Evolutionary conservation across 768 basidiomycete species (phyloP).

Genomic region (Phlebiopsis flavidoalba): DNA sequence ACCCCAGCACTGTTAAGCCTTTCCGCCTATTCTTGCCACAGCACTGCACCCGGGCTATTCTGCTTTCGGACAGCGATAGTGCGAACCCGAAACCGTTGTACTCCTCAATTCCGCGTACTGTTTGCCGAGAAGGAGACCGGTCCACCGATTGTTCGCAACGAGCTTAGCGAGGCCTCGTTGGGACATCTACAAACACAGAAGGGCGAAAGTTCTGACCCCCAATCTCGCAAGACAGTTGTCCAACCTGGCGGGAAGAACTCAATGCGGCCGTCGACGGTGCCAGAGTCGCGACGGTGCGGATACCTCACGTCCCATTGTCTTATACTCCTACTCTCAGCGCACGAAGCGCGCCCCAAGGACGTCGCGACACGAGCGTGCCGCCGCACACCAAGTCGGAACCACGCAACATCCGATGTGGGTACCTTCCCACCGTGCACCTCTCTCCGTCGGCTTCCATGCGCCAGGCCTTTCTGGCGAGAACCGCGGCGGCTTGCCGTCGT

Average conservation of each 20-base stretch:
- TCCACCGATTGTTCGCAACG: slow-evolving; percentile 56
- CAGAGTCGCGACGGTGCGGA: slow-evolving; percentile 50
- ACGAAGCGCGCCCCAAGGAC: slow-evolving; percentile 12
- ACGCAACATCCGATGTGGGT: slow-evolving; percentile 18
- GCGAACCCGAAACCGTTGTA: slow-evolving; percentile 48
- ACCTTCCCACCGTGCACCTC: slow-evolving; percentile 13
- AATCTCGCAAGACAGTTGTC: slow-evolving; percentile 59
- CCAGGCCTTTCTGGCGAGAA: slow-evolving; percentile 17
- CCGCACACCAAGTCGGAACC: slow-evolving; percentile 18
- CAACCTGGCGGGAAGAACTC: slow-evolving; percentile 54
- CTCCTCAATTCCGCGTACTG: slow-evolving; percentile 69
- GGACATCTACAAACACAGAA: slow-evolving; percentile 55
- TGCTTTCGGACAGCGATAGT: slow-evolving; percentile 19
- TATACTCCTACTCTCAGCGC: slow-evolving; percentile 1
- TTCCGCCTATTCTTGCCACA: slow-evolving; percentile 9
- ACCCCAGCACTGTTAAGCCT: slow-evolving; percentile 49
- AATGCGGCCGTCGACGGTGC: slow-evolving; percentile 59
- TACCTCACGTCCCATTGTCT: slow-evolving; percentile 25
- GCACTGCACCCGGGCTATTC: slow-evolving; percentile 11
- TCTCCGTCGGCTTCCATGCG: slow-evolving; percentile 21
- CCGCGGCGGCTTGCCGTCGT: slow-evolving; percentile 29
- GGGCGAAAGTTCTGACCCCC: slow-evolving; percentile 53
- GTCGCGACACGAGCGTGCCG: slow-evolving; percentile 10
- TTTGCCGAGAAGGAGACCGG: slow-evolving; percentile 61
- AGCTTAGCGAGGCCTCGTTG: slow-evolving; percentile 43